These are phyloP conservation scores for Cordyceps javanica DNA, from an alignment of 2,329 filamentous ascomycete genomes.

Conservation along the genomic window DNA sequence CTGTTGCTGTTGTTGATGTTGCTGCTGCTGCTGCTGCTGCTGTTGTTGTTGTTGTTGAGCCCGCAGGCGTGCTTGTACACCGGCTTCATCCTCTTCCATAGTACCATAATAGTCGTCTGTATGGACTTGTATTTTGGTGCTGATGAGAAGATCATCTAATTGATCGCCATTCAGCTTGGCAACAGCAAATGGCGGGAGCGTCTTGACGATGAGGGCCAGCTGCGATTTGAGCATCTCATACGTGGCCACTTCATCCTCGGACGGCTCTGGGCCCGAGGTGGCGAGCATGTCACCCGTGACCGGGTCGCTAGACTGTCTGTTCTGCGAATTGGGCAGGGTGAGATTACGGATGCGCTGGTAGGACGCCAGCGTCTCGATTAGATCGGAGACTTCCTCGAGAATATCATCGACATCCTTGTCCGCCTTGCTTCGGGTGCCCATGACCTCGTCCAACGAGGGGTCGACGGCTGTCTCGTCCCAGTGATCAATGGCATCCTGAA, in stretches of 20 bases:
- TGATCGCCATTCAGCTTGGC: conserved; percentile 82
- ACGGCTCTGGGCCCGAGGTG: conserved; percentile 61
- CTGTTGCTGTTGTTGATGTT: conserved; percentile 23
- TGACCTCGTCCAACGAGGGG: conserved; percentile 48
- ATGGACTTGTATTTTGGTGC: conserved; percentile 68
- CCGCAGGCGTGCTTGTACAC: conserved; percentile 44
- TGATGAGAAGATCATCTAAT: conserved; percentile 75
- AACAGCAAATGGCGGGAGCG: conserved; percentile 76
- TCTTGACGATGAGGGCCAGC: conserved; percentile 65
- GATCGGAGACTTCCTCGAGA: conserved; percentile 65
- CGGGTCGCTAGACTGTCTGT: conserved; percentile 54
- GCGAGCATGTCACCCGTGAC: conserved; percentile 62
- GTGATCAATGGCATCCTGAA: conserved; percentile 49
- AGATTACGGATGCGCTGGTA: conserved; percentile 75
- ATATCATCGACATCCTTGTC: conserved; percentile 66
- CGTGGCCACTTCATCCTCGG: conserved; percentile 51
- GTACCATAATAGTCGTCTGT: conserved; percentile 68
- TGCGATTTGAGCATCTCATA: conserved; percentile 74
- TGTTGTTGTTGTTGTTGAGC: conserved; percentile 29
- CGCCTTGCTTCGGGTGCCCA: conserved; percentile 47
- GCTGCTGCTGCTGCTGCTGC: conserved; percentile 27
- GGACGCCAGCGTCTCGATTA: conserved; percentile 70
- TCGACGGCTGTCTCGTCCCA: conserved; percentile 55
- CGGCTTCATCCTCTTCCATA: conserved; percentile 75
- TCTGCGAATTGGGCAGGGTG: conserved; percentile 58